Evolutionary conservation across 306 rosid genomes (phyloP).

Genomic region (Phaseolus lunatus): DNA sequence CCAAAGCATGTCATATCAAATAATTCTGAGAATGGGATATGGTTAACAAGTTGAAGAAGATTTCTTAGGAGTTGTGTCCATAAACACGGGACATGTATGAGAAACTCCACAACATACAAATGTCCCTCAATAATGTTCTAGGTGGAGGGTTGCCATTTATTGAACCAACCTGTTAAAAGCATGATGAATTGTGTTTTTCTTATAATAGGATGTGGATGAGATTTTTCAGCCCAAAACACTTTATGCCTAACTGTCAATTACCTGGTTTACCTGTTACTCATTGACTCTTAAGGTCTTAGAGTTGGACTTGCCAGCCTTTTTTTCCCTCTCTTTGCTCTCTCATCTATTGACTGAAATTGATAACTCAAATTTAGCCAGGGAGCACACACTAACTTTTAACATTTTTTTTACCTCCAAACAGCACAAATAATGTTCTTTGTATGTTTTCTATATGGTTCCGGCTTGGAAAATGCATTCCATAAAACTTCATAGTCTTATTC

Average conservation of each 20-base stretch:
- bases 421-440: conserved; percentile 20
- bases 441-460: neutral
- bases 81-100: conserved; percentile 45
- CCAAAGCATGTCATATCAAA: conserved; percentile 49
- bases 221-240: conserved; percentile 41
- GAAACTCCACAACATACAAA: conserved; percentile 15
- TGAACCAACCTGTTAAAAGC: conserved; percentile 36
- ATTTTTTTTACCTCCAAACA: neutral
- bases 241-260: conserved; percentile 45
- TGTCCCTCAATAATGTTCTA: conserved; percentile 35
- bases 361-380: conserved; percentile 28
- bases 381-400: conserved; percentile 3
- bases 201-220: conserved; percentile 40
- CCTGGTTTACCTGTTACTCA: conserved; percentile 48
- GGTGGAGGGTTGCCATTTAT: conserved; percentile 48
- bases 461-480: neutral
- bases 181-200: conserved; percentile 37
- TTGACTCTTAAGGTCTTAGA: conserved; percentile 37
- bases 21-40: conserved; percentile 31
- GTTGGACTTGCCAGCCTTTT: conserved; percentile 26
- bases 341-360: conserved; percentile 36
- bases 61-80: conserved; percentile 17
- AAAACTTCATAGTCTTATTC: neutral
- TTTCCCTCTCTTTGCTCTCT: conserved; percentile 16
- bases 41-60: conserved; percentile 30